These are phyloP conservation scores for Castanea mollissima DNA, from an alignment of 306 rosid species.

Conservation along the genomic window DNA sequence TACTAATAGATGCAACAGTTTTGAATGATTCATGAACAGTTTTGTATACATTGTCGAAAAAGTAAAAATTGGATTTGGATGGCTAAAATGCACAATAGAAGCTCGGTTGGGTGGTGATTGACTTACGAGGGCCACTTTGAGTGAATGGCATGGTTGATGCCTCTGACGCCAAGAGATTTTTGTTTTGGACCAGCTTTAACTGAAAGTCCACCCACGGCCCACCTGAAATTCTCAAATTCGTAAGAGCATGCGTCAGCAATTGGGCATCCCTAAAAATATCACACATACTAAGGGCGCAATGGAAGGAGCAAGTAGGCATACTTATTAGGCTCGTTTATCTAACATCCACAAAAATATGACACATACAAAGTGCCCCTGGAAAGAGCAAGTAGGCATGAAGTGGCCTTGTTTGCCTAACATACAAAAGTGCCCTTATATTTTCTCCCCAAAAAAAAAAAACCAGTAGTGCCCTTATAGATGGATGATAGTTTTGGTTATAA, in stretches of 20 bases:
- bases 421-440: too few relatives aligned
- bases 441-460: too few relatives aligned
- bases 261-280: not conserved
- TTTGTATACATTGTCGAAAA: too few relatives aligned
- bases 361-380: not conserved
- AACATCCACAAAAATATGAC: not conserved
- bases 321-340: too few relatives aligned
- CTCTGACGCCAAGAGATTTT: not conserved
- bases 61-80: too few relatives aligned
- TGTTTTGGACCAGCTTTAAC: not conserved
- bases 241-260: constrained; percentile 8
- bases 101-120: too few relatives aligned
- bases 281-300: not conserved
- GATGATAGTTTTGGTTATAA: too few relatives aligned
- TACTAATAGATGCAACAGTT: too few relatives aligned
- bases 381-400: not conserved
- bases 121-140: not conserved
- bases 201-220: not conserved
- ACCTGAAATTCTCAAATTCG: not conserved
- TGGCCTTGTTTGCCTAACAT: too few relatives aligned
- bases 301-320: not conserved
- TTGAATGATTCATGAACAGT: too few relatives aligned
- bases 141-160: not conserved
- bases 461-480: too few relatives aligned
- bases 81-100: too few relatives aligned